Conservation (phyloP, 2,329 filamentous ascomycete species). For the Cladosporium sp. region DNA sequence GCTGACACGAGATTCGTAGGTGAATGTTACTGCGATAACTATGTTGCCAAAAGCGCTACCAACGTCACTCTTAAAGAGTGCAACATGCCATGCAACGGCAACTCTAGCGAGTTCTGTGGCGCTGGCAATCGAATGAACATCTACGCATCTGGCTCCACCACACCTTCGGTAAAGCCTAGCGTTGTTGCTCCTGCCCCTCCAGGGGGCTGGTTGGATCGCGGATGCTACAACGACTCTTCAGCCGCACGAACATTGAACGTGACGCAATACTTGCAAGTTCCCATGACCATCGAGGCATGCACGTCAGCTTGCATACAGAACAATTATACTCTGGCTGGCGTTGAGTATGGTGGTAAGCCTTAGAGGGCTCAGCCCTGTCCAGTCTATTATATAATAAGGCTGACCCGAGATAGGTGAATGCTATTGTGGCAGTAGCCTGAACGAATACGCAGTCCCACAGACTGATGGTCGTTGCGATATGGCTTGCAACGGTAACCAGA, state of each 20-base stretch:
- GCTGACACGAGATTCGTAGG: slow-evolving; percentile 23
- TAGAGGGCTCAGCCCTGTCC: not conserved
- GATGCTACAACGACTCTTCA: slow-evolving; percentile 30
- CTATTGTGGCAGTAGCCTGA: slow-evolving; percentile 36
- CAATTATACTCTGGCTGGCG: slow-evolving; percentile 25
- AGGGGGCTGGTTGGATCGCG: slow-evolving; percentile 28
- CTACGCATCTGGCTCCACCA: slow-evolving; percentile 27
- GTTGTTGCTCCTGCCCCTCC: slow-evolving; percentile 25
- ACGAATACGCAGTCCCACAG: slow-evolving; percentile 19
- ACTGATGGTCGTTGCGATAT: slow-evolving; percentile 26
- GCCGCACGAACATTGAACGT: slow-evolving; percentile 24
- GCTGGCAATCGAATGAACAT: slow-evolving; percentile 31
- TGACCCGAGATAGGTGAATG: slow-evolving; percentile 25
- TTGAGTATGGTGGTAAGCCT: slow-evolving; percentile 27
- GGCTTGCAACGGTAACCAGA: slow-evolving; percentile 13
- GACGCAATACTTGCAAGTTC: slow-evolving; percentile 23
- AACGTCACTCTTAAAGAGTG: slow-evolving; percentile 27
- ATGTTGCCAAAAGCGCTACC: slow-evolving; percentile 23
- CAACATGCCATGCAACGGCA: slow-evolving; percentile 34
- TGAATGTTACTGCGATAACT: slow-evolving; percentile 40
- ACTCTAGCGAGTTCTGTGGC: slow-evolving; percentile 33
- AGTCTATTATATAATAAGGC: not conserved
- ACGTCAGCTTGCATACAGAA: slow-evolving; percentile 23
- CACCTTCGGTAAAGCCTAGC: slow-evolving; percentile 24
- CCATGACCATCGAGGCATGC: slow-evolving; percentile 27